Evolutionary conservation across 2,329 filamentous ascomycete species (phyloP).

Genomic region (Zymoseptoria pseudotritici): DNA sequence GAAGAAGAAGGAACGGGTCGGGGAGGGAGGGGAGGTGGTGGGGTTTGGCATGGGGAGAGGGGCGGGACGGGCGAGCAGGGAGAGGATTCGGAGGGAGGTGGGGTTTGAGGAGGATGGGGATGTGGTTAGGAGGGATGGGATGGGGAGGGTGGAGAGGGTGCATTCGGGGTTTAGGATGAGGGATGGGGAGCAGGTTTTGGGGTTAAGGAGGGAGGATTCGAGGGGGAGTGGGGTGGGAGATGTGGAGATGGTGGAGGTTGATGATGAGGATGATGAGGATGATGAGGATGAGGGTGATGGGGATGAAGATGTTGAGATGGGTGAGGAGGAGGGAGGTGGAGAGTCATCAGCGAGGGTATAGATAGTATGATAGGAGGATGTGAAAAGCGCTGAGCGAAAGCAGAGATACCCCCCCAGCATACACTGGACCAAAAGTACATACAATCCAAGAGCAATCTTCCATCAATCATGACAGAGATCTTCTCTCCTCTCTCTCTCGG

Average conservation of each 20-base stretch:
- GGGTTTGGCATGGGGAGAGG: too few species aligned
- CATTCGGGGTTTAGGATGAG: neutral
- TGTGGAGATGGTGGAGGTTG: neutral
- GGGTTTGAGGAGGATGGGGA: neutral
- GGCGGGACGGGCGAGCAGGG: too few species aligned
- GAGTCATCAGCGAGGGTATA: too few species aligned
- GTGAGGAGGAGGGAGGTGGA: conserved; percentile 6
- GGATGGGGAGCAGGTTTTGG: neutral
- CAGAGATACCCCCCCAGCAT: too few species aligned
- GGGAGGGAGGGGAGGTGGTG: too few species aligned
- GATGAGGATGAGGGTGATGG: neutral
- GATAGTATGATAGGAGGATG: too few species aligned
- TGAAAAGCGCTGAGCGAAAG: too few species aligned
- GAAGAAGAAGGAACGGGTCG: too few species aligned
- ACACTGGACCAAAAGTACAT: too few species aligned
- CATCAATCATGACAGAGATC: too few species aligned
- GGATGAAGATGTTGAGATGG: neutral
- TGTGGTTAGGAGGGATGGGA: neutral
- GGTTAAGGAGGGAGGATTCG: neutral
- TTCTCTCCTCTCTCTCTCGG: too few species aligned
- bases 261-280: neutral
- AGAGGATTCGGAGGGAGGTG: neutral
- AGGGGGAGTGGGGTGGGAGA: neutral
- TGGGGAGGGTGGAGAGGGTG: neutral
- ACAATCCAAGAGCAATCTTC: too few species aligned